A percentile compares a stretch with the other conserved stretches of the same genome.
Evolutionary conservation across 2,329 filamentous ascomycete genomes (phyloP).

Genomic region (Stemphylium vesicarium): DNA sequence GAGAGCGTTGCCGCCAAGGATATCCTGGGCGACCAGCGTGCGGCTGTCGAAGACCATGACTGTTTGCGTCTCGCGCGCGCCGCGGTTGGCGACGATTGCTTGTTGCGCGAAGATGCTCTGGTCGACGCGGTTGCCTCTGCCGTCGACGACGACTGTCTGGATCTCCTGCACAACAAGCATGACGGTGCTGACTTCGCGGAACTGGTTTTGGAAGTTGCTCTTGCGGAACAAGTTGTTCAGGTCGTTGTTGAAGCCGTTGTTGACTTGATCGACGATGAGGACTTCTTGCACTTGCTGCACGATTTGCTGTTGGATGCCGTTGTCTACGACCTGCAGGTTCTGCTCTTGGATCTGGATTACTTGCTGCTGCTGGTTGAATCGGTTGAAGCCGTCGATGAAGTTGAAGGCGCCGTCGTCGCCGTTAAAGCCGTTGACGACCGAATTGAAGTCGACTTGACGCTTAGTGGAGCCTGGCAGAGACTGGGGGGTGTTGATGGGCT

Average conservation of each 20-base stretch:
- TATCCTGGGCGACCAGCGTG: slow-evolving; percentile 34
- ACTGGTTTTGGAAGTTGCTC: slow-evolving; percentile 30
- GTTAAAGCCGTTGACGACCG: slow-evolving; percentile 25
- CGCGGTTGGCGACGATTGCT: slow-evolving; percentile 39
- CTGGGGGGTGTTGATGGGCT: slow-evolving; percentile 30
- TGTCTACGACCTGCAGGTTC: slow-evolving; percentile 35
- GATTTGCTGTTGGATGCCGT: slow-evolving; percentile 30
- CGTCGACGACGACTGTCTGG: slow-evolving; percentile 35
- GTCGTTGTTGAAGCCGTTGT: slow-evolving; percentile 38
- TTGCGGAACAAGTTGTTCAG: slow-evolving; percentile 44
- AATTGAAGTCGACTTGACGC: slow-evolving; percentile 21
- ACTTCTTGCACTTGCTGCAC: slow-evolving; percentile 39
- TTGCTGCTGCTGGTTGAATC: slow-evolving; percentile 40
- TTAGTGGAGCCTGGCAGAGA: slow-evolving; percentile 22
- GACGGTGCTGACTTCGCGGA: slow-evolving; percentile 29
- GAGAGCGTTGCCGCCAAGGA: slow-evolving; percentile 30
- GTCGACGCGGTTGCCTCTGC: slow-evolving; percentile 29
- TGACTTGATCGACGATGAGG: slow-evolving; percentile 37
- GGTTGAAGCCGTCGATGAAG: slow-evolving; percentile 41
- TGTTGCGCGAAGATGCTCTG: slow-evolving; percentile 39
- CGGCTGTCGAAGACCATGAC: slow-evolving; percentile 40
- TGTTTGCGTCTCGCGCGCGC: slow-evolving; percentile 27
- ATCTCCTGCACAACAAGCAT: slow-evolving; percentile 43
- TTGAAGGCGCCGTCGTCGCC: slow-evolving; percentile 34
- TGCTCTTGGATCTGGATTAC: slow-evolving; percentile 39